Conservation (phyloP, 2,329 filamentous ascomycete species). For the Raffaelea deltoideospora region DNA sequence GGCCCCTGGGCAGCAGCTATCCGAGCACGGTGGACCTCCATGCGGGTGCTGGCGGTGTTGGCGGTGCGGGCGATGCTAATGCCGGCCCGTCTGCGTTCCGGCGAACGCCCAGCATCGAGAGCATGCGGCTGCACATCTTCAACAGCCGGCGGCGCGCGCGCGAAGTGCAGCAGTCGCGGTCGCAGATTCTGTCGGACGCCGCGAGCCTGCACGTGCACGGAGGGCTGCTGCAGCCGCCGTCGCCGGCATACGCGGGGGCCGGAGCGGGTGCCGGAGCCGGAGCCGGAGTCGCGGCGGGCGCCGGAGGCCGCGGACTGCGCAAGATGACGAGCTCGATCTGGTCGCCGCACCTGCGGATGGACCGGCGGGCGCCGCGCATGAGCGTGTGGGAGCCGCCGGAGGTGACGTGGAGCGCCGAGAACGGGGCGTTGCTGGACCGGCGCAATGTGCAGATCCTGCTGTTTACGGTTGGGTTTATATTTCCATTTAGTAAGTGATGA, state of each 20-base stretch:
- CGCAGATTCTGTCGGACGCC: conserved; percentile 14
- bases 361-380: conserved; percentile 41
- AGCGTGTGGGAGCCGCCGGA: conserved; percentile 64
- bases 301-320: conserved; percentile 14
- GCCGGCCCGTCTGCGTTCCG: conserved; percentile 29
- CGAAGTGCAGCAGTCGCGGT: conserved; percentile 16
- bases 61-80: conserved; percentile 23
- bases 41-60: too few species aligned
- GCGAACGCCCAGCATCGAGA: conserved; percentile 36
- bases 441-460: conserved; percentile 61
- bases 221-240: conserved; percentile 17
- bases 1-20: conserved; percentile 28
- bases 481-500: conserved; percentile 49
- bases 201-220: conserved; percentile 29
- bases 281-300: background rate
- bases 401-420: conserved; percentile 46
- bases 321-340: conserved; percentile 48
- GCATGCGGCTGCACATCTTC: conserved; percentile 28
- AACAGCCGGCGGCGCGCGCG: conserved; percentile 29
- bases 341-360: conserved; percentile 57
- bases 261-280: background rate
- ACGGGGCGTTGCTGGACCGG: conserved; percentile 39
- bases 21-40: conserved; percentile 24
- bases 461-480: conserved; percentile 64
- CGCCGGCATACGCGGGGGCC: conserved; percentile 14